Percentiles rank a stretch among this genome's conserved stretches.
Evolutionary conservation across 23 red algal species (phyloP).

Genomic region (Gracilaria domingensis): DNA sequence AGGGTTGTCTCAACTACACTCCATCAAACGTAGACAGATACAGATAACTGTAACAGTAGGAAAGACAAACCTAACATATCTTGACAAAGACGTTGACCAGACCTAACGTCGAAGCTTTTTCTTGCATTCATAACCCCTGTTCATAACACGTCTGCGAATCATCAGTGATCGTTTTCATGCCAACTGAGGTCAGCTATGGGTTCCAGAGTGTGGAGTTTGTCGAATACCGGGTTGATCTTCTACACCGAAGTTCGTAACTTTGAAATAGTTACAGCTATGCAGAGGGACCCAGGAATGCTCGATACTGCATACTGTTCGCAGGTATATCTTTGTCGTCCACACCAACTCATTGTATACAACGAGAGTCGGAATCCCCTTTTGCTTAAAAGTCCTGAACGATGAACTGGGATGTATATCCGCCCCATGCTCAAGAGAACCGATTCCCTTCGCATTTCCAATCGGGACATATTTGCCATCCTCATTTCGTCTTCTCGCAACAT

Average conservation of each 20-base stretch:
- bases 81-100: no score
- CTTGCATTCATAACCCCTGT: no score
- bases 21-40: no score
- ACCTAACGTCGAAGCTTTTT: no score
- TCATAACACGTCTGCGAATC: no score
- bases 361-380: constrained; percentile 50
- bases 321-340: constrained; percentile 78
- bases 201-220: background rate
- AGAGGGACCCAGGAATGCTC: constrained; percentile 76
- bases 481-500: constrained; percentile 57
- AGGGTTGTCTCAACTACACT: no score
- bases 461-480: constrained; percentile 60
- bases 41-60: no score
- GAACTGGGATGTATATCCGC: constrained; percentile 76
- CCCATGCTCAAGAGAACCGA: background rate
- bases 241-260: constrained; percentile 4
- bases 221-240: background rate
- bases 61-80: no score
- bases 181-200: background rate
- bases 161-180: no score
- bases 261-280: constrained; percentile 58
- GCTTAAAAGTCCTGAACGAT: constrained; percentile 30
- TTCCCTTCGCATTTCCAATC: constrained; percentile 43
- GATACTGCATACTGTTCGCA: constrained; percentile 79
- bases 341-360: constrained; percentile 90